phyloP scores from a whole-genome alignment of 2,329 filamentous ascomycete species.

The Pestalotiopsis sp. region DNA sequence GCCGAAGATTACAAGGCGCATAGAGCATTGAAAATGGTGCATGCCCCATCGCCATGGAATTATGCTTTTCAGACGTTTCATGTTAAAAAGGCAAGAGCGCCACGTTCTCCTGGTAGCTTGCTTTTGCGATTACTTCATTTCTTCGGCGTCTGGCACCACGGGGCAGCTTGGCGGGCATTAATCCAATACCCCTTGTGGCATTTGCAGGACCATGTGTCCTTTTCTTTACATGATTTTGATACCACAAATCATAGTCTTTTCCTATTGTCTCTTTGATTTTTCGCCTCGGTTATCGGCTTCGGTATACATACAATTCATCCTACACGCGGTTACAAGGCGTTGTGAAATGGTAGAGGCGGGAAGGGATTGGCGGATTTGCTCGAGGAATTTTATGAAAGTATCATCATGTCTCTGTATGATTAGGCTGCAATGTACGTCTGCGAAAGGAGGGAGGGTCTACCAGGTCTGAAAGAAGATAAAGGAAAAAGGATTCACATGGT shows the following conservation, averaged over 20 bases:
- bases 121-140: constrained; percentile 11
- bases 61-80: neutral
- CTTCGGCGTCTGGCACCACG: constrained; percentile 22
- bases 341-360: neutral
- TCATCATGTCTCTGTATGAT: neutral
- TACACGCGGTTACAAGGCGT: neutral
- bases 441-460: neutral
- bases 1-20: neutral
- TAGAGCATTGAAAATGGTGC: neutral
- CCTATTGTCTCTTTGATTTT: neutral
- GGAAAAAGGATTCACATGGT: neutral
- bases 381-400: neutral
- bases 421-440: neutral
- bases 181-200: constrained; percentile 20
- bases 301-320: neutral
- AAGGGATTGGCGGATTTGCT: neutral
- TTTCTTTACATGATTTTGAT: constrained; percentile 21
- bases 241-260: constrained; percentile 18
- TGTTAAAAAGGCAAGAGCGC: neutral
- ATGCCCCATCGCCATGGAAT: neutral
- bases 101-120: neutral
- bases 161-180: constrained; percentile 17
- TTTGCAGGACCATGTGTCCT: constrained; percentile 24
- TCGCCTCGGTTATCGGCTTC: neutral
- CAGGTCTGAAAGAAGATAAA: neutral